phyloP scores from a whole-genome alignment of 257 asterid species.

The Paraleonurus japonicus region DNA sequence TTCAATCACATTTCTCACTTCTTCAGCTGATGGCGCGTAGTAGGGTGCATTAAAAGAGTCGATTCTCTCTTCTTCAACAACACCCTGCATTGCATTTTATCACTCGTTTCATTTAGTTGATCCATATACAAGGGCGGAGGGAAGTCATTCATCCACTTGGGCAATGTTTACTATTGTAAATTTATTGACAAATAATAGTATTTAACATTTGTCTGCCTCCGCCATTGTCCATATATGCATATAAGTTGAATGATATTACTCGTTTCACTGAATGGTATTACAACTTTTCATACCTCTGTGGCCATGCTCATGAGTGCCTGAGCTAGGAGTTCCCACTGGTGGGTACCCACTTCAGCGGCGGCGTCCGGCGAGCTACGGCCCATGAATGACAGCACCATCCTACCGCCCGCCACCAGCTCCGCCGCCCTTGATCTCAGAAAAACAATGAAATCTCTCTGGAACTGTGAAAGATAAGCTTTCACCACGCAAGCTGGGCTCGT shows the following conservation, averaged over 20 bases:
- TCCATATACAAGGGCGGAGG: too few species aligned
- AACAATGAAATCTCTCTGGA: conserved; percentile 40
- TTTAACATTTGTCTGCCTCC: too few species aligned
- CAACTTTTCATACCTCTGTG: too few species aligned
- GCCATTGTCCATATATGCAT: too few species aligned
- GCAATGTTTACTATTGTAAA: too few species aligned
- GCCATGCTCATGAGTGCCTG: conserved; percentile 53
- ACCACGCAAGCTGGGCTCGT: conserved; percentile 43
- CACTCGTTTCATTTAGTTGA: too few species aligned
- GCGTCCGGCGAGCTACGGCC: conserved; percentile 51
- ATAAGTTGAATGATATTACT: too few species aligned
- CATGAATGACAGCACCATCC: conserved; percentile 58
- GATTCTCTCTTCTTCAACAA: conserved; percentile 37
- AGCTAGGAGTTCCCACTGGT: conserved; percentile 71
- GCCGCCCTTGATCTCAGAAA: conserved; percentile 57
- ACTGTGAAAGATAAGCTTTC: conserved; percentile 50
- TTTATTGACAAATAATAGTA: too few species aligned
- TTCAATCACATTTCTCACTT: conserved; percentile 39
- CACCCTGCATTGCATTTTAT: too few species aligned
- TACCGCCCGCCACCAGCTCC: conserved; percentile 61
- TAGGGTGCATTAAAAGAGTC: conserved; percentile 61
- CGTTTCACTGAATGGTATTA: too few species aligned
- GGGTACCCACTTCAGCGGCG: conserved; percentile 43
- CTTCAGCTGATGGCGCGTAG: conserved; percentile 56
- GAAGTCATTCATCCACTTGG: too few species aligned